Evolutionary conservation across 2,329 filamentous ascomycete species (phyloP).

Genomic region (Thermoascus crustaceus): DNA sequence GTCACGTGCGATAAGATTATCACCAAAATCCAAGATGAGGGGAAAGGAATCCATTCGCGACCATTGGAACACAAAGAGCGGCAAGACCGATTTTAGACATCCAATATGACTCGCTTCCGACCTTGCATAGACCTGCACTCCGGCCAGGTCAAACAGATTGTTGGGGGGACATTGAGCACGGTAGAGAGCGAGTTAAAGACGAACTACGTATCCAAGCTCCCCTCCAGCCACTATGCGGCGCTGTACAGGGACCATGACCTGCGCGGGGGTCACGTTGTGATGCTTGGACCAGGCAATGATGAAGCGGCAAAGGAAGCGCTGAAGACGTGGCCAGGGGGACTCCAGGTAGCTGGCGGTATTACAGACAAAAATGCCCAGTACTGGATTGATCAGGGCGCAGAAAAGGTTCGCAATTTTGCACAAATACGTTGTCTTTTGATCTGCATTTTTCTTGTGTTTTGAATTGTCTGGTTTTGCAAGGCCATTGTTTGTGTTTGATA

Average conservation of each 20-base stretch:
- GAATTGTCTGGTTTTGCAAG: neutral
- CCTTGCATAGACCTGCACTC: constrained; percentile 97
- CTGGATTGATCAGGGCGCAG: constrained; percentile 83
- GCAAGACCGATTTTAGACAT: constrained; percentile 6
- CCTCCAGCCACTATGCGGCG: constrained; percentile 69
- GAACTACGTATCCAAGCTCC: constrained; percentile 82
- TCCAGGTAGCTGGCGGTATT: constrained; percentile 94
- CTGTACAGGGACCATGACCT: constrained; percentile 71
- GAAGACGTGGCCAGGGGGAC: constrained; percentile 63
- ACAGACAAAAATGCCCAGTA: constrained; percentile 71
- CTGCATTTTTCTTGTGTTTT: neutral
- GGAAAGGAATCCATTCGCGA: neutral
- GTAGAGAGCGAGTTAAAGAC: constrained; percentile 63
- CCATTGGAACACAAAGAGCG: no score
- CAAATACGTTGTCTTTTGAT: constrained; percentile 4
- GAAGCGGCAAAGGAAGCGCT: constrained; percentile 71
- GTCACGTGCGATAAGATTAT: constrained; percentile 35
- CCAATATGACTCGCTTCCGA: constrained; percentile 78
- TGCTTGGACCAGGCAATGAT: constrained; percentile 84
- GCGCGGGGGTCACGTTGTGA: constrained; percentile 84
- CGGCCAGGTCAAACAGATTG: constrained; percentile 97
- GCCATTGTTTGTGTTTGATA: constrained; percentile 1
- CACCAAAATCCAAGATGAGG: neutral
- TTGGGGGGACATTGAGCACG: constrained; percentile 80
- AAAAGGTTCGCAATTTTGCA: constrained; percentile 57